Evolutionary conservation across 2,329 filamentous ascomycete species (phyloP).

Genomic region (Aschersonia sp.): DNA sequence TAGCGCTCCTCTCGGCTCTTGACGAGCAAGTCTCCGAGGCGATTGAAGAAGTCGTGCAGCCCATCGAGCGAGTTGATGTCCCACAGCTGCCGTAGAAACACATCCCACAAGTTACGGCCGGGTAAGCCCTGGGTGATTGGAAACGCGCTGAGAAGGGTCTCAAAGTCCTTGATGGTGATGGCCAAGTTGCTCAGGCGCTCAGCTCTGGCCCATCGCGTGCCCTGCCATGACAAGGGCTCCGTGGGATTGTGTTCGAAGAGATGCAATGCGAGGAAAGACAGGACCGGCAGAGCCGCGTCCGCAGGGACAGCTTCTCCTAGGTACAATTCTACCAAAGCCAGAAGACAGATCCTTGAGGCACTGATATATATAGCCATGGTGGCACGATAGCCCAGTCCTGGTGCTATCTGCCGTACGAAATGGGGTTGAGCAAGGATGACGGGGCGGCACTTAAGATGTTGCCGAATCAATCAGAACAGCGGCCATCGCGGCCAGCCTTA

Average conservation of each 20-base stretch:
- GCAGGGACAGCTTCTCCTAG: slow-evolving; percentile 54
- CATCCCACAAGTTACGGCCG: slow-evolving; percentile 75
- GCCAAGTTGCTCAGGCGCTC: slow-evolving; percentile 36
- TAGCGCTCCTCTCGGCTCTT: slow-evolving; percentile 48
- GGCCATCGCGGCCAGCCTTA: no score
- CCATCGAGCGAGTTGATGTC: slow-evolving; percentile 67
- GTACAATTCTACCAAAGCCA: slow-evolving; percentile 73
- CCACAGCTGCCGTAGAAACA: slow-evolving; percentile 74
- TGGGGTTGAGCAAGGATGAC: neutral
- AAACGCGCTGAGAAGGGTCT: slow-evolving; percentile 38
- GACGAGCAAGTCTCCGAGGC: slow-evolving; percentile 40
- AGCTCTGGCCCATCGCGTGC: slow-evolving; percentile 30
- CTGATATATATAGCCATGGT: slow-evolving; percentile 71
- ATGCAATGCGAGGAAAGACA: slow-evolving; percentile 67
- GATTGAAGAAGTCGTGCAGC: slow-evolving; percentile 62
- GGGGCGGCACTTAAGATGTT: no score
- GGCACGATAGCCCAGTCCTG: no score
- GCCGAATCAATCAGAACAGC: no score
- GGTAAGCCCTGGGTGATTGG: slow-evolving; percentile 44
- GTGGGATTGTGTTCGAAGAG: slow-evolving; percentile 35
- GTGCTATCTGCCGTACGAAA: neutral
- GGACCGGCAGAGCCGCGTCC: slow-evolving; percentile 55
- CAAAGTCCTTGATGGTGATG: slow-evolving; percentile 42
- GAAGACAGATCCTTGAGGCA: slow-evolving; percentile 73
- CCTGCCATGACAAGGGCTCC: slow-evolving; percentile 13